Evolutionary conservation across 805 yeast species (phyloP).

Genomic region (Spathaspora gorwiae): DNA sequence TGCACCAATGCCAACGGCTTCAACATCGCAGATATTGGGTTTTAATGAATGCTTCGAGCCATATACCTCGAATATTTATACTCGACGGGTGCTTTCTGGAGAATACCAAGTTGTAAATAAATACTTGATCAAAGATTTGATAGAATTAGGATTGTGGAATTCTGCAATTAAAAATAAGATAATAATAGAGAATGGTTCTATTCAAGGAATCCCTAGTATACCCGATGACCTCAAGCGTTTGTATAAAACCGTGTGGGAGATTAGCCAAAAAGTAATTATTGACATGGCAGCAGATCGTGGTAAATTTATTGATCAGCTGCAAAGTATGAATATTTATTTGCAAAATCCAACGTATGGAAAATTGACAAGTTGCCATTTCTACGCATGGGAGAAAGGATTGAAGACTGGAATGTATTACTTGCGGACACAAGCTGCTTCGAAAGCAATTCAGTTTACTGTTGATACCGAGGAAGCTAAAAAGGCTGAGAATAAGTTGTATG

Average conservation of each 20-base stretch:
- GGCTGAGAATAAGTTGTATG: constrained; percentile 1
- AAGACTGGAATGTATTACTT: constrained; percentile 39
- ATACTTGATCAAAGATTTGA: constrained; percentile 76
- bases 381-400: constrained; percentile 35
- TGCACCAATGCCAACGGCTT: constrained; percentile 98
- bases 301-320: constrained; percentile 57
- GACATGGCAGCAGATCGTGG: constrained; percentile 84
- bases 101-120: constrained; percentile 92
- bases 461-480: constrained; percentile 12
- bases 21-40: constrained; percentile 93
- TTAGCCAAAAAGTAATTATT: constrained; percentile 77
- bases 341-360: constrained; percentile 33
- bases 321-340: constrained; percentile 41
- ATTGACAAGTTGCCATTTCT: constrained; percentile 42
- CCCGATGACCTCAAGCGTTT: constrained; percentile 71
- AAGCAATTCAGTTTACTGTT: constrained; percentile 36
- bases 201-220: constrained; percentile 67
- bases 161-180: constrained; percentile 73
- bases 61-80: constrained; percentile 85
- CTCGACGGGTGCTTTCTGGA: constrained; percentile 87
- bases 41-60: constrained; percentile 96
- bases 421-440: constrained; percentile 34
- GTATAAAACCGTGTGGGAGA: constrained; percentile 97
- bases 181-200: constrained; percentile 76
- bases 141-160: constrained; percentile 79